Evolutionary conservation across 805 yeast species (phyloP), one percentile per base, ranked within the genome.

Genomic region (Spathaspora boniae): DNA sequence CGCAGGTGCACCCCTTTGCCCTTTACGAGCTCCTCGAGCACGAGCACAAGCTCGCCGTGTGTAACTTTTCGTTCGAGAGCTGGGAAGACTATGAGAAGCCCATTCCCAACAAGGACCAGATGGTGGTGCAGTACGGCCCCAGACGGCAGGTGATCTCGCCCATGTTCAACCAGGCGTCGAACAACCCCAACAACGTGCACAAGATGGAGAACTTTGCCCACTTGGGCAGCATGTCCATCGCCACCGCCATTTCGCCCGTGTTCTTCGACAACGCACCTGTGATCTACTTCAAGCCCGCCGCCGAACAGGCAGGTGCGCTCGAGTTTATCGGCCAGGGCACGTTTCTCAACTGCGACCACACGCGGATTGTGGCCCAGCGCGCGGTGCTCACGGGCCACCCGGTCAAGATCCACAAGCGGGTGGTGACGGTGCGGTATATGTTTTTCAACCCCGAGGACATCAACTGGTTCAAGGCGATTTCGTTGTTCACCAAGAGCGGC

Each of bases 391-490:
- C 98, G 0, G 98, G 98, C 38, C 88, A 87, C 48, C 95, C 97
- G 29, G 80, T 88, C 62, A 93, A 89, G 70, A 89, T 93, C 50
- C 97, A 94, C 70, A 91, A 86, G 66, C 78, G 74, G 41, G 85
- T 89, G 26, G 86, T 93, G 44, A 93, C 98, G 2, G 75, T 93
- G 40, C 81, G 98, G 48, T 93, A 88, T 74, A 93, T 93, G 99
- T 93, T 93, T 71, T 91, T 91, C 80, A 86, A 82, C 53, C 66
- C 86, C 8, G 86, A 84, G 31, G 99, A 93, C 56, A 84, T 94
- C 46, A 76, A 76, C 46, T 85, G 85, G 78, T 93, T 82, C 74
- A 86, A 85, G 63, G 82, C 89, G 4, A 83, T 93, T 47, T 98
- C 98, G 28, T 66, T 93, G 42, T 93, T 87, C 61, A 89, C 98